Percentiles rank a stretch among this genome's conserved stretches.
Evolutionary conservation across 768 basidiomycete genomes (phyloP).

Genomic region (Lactifluus subvellereus): DNA sequence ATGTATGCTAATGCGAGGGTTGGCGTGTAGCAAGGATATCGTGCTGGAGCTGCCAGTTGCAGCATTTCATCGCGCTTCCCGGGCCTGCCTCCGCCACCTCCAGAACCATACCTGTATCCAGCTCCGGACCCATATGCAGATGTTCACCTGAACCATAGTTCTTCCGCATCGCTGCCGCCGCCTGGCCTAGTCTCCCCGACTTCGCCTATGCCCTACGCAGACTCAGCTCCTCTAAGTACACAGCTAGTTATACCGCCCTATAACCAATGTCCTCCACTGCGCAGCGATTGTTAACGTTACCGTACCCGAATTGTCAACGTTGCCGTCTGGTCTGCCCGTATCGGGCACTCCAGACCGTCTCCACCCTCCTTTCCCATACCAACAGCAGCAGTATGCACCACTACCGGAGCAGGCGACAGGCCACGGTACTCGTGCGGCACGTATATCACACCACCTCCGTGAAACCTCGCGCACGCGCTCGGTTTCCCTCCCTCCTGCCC

Average conservation of each 20-base stretch:
- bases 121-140: constrained; percentile 1
- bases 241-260: constrained; percentile 27
- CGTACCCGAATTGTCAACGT: constrained; percentile 29
- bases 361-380: constrained; percentile 31
- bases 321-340: constrained; percentile 36
- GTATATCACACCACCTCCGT: constrained; percentile 54
- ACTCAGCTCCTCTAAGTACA: constrained; percentile 36
- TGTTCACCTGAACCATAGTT: not conserved
- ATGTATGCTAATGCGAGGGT: constrained; percentile 2
- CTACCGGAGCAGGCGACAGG: constrained; percentile 45
- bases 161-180: constrained; percentile 25
- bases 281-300: constrained; percentile 45
- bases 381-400: not conserved
- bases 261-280: constrained; percentile 34
- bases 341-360: constrained; percentile 26
- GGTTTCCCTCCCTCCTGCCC: constrained; percentile 53
- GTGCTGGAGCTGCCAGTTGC: constrained; percentile 56
- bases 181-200: constrained; percentile 17
- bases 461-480: constrained; percentile 52
- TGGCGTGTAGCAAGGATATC: constrained; percentile 57
- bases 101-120: constrained; percentile 17
- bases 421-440: constrained; percentile 54
- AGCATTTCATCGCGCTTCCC: constrained; percentile 59
- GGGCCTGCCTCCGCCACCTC: constrained; percentile 40
- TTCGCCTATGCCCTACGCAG: constrained; percentile 25